Evolutionary conservation across 805 yeast genomes (phyloP), one percentile per base, ranked within the genome.

Genomic region (Tetrapisispora arboricola): DNA sequence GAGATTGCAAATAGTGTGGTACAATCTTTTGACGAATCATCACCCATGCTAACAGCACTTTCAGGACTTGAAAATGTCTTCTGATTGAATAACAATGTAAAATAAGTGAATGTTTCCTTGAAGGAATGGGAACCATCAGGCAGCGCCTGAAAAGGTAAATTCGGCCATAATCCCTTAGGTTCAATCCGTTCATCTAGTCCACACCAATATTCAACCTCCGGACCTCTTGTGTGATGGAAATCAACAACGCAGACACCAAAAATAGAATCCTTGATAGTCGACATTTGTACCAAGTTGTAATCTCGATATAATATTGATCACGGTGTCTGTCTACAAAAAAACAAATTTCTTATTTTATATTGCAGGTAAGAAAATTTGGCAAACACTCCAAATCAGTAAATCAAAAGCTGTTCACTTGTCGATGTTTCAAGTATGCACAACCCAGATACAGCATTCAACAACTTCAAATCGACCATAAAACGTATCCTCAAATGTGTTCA

Each of bases 81-180:
- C 39, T 75, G 76, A 57, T 86, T 86, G 55, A 77, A 84, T 6
- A 82, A 71, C 33, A 90, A 65, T 19, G 95, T 88, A 63, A 90
- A 90, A 56, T 85, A 85, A 19, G 95, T 80, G 55, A 88, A 86
- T 1, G 95, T 87, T 60, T 92, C 97, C 57, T 87, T 94, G 56
- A 80, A 90, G 18, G 88, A 71, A 59, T 92, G 98, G 2, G 94
- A 80, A 4, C 97, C 97, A 62, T 92, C 98, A 0, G 98, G 97
- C 18, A 92, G 65, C 1, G 96, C 94, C 57, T 88, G 96, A 55
- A 92, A 92, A 3, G 98, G 94, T 32, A 92, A 63, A 53, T 80
- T 78, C 10, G 92, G 87, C 88, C 96, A 92, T 16, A 82, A 63
- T 3, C 63, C 52, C 6, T 46, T 33, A 1, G 70, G 55, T 27